A percentile compares a stretch with the other conserved stretches of the same genome.
Conservation (phyloP, 345 rosid species). For the Sonneratia alba region DNA sequence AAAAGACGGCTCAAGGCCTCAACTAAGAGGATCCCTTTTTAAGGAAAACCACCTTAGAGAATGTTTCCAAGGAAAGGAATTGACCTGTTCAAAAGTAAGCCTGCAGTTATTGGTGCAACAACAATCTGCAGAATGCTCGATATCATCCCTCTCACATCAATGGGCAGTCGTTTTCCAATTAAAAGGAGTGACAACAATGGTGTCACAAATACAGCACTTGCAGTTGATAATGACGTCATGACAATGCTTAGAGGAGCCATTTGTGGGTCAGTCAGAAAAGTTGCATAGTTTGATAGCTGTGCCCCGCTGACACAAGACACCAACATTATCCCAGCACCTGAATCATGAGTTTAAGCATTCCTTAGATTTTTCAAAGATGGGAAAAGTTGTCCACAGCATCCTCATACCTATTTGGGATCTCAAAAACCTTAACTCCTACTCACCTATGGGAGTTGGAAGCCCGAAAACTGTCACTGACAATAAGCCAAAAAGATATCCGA, state of each 20-base stretch:
- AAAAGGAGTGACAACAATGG: slow-evolving; percentile 77
- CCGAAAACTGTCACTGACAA: slow-evolving; percentile 51
- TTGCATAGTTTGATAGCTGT: slow-evolving; percentile 88
- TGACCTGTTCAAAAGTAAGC: slow-evolving; percentile 80
- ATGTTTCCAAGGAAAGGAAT: not conserved
- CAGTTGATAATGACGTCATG: slow-evolving; percentile 89
- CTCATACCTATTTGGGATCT: not conserved
- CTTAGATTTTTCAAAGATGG: not conserved
- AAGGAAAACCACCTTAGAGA: no score
- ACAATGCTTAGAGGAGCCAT: slow-evolving; percentile 89
- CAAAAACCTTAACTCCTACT: slow-evolving; percentile 2
- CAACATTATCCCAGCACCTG: slow-evolving; percentile 94
- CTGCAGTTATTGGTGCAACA: slow-evolving; percentile 66
- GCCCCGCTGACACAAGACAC: slow-evolving; percentile 97
- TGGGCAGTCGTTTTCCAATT: slow-evolving; percentile 78
- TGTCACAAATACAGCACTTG: slow-evolving; percentile 72
- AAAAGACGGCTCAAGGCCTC: no score
- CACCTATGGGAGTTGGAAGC: slow-evolving; percentile 79
- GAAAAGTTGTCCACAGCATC: not conserved
- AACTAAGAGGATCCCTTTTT: no score
- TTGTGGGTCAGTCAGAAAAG: slow-evolving; percentile 72
- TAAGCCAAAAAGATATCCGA: slow-evolving; percentile 73
- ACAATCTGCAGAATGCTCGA: slow-evolving; percentile 88
- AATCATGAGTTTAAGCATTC: slow-evolving; percentile 10
- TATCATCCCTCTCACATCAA: slow-evolving; percentile 90